phyloP scores from a whole-genome alignment of 2,329 filamentous ascomycete species.

The Fusarium sp. region DNA sequence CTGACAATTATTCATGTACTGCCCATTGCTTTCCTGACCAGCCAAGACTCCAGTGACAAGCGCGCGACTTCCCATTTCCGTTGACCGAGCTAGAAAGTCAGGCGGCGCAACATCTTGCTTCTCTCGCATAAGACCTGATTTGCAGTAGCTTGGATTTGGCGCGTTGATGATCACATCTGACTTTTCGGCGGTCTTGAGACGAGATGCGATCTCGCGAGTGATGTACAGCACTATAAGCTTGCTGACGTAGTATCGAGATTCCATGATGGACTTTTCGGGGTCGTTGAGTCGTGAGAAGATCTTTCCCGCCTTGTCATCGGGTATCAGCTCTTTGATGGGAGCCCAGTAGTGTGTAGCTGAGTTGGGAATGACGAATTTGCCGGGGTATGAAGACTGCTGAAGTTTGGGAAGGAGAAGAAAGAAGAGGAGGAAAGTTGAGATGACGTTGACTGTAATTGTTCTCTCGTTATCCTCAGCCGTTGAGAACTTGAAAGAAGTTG shows the following conservation, averaged over 20 bases:
- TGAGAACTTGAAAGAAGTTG: constrained; percentile 46
- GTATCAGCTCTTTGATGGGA: constrained; percentile 35
- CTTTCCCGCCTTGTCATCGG: not conserved
- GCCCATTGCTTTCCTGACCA: constrained; percentile 45
- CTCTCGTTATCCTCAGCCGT: constrained; percentile 57
- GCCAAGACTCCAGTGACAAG: constrained; percentile 44
- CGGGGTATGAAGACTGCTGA: constrained; percentile 31
- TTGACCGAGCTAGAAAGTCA: constrained; percentile 51
- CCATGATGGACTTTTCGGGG: constrained; percentile 40
- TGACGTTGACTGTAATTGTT: constrained; percentile 51
- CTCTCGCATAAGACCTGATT: constrained; percentile 44
- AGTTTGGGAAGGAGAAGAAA: constrained; percentile 37
- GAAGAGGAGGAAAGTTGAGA: constrained; percentile 35
- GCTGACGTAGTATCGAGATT: constrained; percentile 43
- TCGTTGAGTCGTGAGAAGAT: constrained; percentile 47
- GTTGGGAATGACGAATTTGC: constrained; percentile 36
- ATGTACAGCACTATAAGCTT: constrained; percentile 47
- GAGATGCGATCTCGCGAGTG: constrained; percentile 43
- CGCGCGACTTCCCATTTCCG: constrained; percentile 55
- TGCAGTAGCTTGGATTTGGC: constrained; percentile 54
- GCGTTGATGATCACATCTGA: constrained; percentile 47
- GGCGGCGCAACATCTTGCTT: not conserved
- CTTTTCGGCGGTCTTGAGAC: not conserved
- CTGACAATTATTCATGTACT: constrained; percentile 48
- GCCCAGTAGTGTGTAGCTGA: constrained; percentile 40